Evolutionary conservation across 2,329 filamentous ascomycete species (phyloP).

Genomic region (Diaporthe destruens): DNA sequence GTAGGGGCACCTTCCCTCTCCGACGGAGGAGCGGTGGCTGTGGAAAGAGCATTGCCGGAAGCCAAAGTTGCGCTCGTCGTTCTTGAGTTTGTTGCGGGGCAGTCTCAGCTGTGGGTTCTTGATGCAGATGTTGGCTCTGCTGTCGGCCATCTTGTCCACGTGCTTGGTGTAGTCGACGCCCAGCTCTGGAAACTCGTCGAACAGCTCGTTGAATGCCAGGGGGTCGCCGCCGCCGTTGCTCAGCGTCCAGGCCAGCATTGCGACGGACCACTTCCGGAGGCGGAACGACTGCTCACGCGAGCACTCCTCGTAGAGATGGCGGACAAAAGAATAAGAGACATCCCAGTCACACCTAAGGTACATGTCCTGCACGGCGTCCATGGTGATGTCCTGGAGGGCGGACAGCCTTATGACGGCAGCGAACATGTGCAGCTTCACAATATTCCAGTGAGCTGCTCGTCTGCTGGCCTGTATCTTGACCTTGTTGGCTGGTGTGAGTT

Average conservation of each 20-base stretch:
- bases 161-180: conserved; percentile 65
- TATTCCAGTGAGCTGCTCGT: conserved; percentile 65
- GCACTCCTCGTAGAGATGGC: conserved; percentile 67
- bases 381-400: conserved; percentile 67
- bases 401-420: conserved; percentile 64
- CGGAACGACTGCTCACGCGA: conserved; percentile 62
- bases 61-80: conserved; percentile 70
- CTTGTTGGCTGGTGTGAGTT: conserved; percentile 44
- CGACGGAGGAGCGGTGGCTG: conserved; percentile 66
- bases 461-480: conserved; percentile 45
- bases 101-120: conserved; percentile 73
- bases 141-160: conserved; percentile 63
- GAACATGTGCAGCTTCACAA: conserved; percentile 70
- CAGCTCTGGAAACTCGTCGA: conserved; percentile 59
- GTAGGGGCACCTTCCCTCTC: conserved; percentile 65
- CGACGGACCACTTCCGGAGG: conserved; percentile 70
- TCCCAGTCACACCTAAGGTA: conserved; percentile 72
- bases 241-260: conserved; percentile 71
- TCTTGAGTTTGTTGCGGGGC: conserved; percentile 66
- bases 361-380: conserved; percentile 70
- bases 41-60: conserved; percentile 73
- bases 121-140: conserved; percentile 64
- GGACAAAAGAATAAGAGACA: conserved; percentile 63
- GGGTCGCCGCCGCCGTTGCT: conserved; percentile 47
- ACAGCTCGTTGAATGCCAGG: conserved; percentile 44